Conservation (phyloP, 1,284 basidiomycete species). For the Phellopilus nigrolimitatus region DNA sequence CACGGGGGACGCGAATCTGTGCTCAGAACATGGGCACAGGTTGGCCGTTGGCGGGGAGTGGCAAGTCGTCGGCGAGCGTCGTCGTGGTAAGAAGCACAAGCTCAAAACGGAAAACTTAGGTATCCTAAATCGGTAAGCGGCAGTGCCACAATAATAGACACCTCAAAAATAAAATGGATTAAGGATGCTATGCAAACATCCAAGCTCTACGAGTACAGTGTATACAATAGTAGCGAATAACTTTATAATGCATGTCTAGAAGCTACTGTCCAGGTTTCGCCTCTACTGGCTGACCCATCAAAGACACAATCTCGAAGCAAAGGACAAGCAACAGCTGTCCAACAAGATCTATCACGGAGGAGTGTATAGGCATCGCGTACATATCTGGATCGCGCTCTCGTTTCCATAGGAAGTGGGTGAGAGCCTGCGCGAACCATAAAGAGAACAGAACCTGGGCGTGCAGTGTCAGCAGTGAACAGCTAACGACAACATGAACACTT, state of each 20-base stretch:
- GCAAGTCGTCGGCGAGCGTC: constrained; percentile 12
- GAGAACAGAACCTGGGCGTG: constrained; percentile 59
- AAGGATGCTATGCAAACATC: neutral
- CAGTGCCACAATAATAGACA: neutral
- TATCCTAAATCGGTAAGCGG: constrained; percentile 9
- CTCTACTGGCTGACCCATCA: constrained; percentile 32
- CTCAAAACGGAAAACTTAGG: constrained; percentile 8
- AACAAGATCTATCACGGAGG: constrained; percentile 86
- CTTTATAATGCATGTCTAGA: neutral
- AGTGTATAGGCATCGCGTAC: constrained; percentile 90
- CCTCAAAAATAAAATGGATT: neutral
- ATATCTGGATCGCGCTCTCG: constrained; percentile 85
- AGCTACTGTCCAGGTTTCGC: constrained; percentile 6
- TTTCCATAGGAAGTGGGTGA: constrained; percentile 83
- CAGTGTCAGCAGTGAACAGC: constrained; percentile 1
- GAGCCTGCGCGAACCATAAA: constrained; percentile 57
- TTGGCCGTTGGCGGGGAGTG: constrained; percentile 9
- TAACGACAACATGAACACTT: constrained; percentile 29
- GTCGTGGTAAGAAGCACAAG: constrained; percentile 18
- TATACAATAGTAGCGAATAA: neutral
- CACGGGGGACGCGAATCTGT: constrained; percentile 13
- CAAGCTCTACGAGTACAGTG: neutral
- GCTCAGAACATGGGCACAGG: constrained; percentile 14
- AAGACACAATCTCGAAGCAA: constrained; percentile 62
- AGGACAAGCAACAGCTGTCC: constrained; percentile 80